phyloP scores from a whole-genome alignment of 2,329 filamentous ascomycete genomes.

The Paraphoma sp. region DNA sequence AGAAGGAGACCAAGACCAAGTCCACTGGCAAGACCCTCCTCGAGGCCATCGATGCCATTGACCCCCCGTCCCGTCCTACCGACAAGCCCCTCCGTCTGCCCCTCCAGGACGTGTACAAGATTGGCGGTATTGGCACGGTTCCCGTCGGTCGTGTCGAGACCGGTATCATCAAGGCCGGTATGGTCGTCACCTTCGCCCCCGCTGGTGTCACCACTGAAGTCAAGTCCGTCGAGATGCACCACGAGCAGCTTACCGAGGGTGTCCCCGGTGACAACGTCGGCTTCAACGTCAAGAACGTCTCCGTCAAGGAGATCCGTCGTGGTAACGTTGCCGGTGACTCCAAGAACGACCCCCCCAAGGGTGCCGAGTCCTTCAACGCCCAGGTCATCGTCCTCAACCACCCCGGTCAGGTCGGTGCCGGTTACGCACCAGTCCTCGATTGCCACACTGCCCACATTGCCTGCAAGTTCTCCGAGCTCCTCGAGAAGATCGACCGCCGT shows the following conservation, averaged over 20 bases:
- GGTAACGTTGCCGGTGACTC: conserved; percentile 99
- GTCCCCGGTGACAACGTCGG: conserved; percentile 99
- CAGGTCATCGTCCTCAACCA: conserved; percentile 99
- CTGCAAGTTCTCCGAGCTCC: conserved; percentile 99
- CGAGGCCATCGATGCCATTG: conserved; percentile 97
- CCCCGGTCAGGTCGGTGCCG: conserved; percentile 98
- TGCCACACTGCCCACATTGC: conserved; percentile 99
- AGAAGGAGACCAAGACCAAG: conserved; percentile 97
- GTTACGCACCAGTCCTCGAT: conserved; percentile 98
- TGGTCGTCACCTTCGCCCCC: conserved; percentile 98
- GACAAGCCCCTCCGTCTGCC: conserved; percentile 99
- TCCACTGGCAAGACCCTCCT: conserved; percentile 94
- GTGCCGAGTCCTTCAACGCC: conserved; percentile 93
- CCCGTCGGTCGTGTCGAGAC: conserved; percentile 99
- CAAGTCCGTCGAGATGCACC: conserved; percentile 99
- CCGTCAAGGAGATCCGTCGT: conserved; percentile 99
- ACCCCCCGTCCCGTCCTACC: conserved; percentile 88
- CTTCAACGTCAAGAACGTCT: conserved; percentile 99
- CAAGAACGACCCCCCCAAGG: conserved; percentile 97
- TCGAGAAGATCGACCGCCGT: conserved; percentile 99
- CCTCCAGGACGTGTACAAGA: conserved; percentile 99
- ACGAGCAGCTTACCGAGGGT: conserved; percentile 97
- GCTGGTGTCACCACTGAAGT: conserved; percentile 99
- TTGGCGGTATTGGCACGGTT: conserved; percentile 99
- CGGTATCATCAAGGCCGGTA: conserved; percentile 82